Evolutionary conservation across 192 early-diverging fungal genomes (phyloP), one percentile per base, ranked within the genome.

Genomic region (Coemansia sp.): DNA sequence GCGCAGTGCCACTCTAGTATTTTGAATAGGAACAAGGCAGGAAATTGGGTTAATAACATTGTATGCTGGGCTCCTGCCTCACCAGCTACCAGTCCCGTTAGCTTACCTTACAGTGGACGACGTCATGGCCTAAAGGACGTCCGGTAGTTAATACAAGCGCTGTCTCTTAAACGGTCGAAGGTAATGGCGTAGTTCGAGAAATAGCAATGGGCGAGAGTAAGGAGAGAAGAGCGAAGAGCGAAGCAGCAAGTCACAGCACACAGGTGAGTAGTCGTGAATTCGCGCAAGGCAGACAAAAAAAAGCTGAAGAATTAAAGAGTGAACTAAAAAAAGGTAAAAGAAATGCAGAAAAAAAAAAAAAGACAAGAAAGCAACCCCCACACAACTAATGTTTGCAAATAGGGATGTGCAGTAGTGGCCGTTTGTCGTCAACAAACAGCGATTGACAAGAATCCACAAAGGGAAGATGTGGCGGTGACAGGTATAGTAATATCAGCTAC

Each of bases 1-100:
- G 25, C 79, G 74, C 74, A 82, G 68, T 27, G 79, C 79, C 67
- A 82, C 79, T 36, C 74, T 82, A 82, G n/a, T 60, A 38, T 63
- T 48, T 4, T 21, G 2, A 55, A 57, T 21, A 41, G 23, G 21
- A 25, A 19, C 21, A 50, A n/a, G 10, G 11, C 6, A 46, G 17
- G 3, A 62, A 32, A 60, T 39, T 32, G 45, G 7, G 23, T 29
- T 50, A 45, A 2, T 55, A 59, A n/a, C 17, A 17, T 4, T 32
- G 32, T 37, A 36, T 17, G 7, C 17, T 19, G n/a, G 29, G 46
- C 42, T 45, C 7, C 11, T 27, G 37, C n/a, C 4, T 23, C 46
- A 4, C 39, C 39, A 15, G 0, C 39, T 15, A 3, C 2, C n/a
- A 14, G 38, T 25, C 2, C 19, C 58, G 23, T 4, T 2, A 23